Base-by-base conservation (phyloP, 169 alveolate genomes). In the Theileria parva region DNA sequence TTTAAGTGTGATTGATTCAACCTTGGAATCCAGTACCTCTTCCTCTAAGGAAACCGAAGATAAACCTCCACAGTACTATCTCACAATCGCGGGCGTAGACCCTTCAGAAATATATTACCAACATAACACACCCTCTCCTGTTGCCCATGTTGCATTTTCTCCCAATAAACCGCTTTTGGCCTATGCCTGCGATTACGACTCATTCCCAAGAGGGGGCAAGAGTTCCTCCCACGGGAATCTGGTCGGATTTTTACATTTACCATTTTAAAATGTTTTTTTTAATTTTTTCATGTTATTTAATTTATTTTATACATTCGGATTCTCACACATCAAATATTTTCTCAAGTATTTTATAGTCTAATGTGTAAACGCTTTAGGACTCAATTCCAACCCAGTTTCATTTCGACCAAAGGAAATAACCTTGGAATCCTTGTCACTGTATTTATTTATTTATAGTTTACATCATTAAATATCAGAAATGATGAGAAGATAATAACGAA, bases 31-130 rank as follows among this genome's bases (percentile, higher is more conserved):
- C 23, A 44, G 32, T 21, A 30, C 79, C 27, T n/a, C 63, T 17
- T 13, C 32, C 39, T 21, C 21, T 28, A 28, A 59, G 15, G 59
- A 53, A n/a, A 53, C 60, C 0, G 63, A 83, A 1, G 72, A 70
- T 2, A 25, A 78, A 13, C 25, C 67, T 9, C 81, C 67, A 9
- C 86, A 83, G 21, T 85, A 44, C 25, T 77, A 25, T 61, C 74
- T 85, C 53, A 85, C 91, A 2, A 74, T 85, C 21, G 91, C 87
- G 2, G 86, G 86, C n/a, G 65, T 78, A 17, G 70, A 85, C 67
- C 91, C 91, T 4, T 78, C 77, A 48, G 87, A 85, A 79, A 71
- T 85, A 1, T 85, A 85, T 39, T n/a, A 60, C 8, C 83, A 77
- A 63, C 72, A 70, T 2, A 66, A 53, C 67, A 85, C 79, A 67